phyloP scores from a whole-genome alignment of 1,284 basidiomycete species.

The Boletus mariae region DNA sequence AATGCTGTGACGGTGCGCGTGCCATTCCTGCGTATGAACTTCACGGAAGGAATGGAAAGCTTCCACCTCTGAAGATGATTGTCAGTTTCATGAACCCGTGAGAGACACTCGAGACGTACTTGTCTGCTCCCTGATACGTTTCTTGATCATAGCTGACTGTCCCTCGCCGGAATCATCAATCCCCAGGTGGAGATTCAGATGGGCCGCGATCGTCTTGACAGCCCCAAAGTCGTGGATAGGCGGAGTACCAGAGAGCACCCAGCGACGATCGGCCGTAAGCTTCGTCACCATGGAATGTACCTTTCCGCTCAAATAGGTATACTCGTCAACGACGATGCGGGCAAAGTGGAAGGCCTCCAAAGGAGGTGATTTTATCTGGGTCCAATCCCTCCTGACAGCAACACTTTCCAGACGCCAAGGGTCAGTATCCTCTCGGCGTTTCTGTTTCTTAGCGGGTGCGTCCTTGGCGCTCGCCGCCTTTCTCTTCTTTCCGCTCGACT shows the following conservation, averaged over 20 bases:
- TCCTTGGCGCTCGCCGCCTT: constrained; percentile 45
- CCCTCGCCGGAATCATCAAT: constrained; percentile 88
- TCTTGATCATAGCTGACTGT: constrained; percentile 69
- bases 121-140: constrained; percentile 79
- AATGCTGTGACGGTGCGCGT: constrained; percentile 78
- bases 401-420: constrained; percentile 76
- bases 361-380: constrained; percentile 75
- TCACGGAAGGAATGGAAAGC: constrained; percentile 96
- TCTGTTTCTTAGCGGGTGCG: constrained; percentile 58
- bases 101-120: constrained; percentile 43
- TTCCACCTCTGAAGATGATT: constrained; percentile 65
- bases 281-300: constrained; percentile 76
- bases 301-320: constrained; percentile 87
- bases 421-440: constrained; percentile 63
- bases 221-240: constrained; percentile 90
- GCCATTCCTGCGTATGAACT: constrained; percentile 89
- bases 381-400: constrained; percentile 71
- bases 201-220: constrained; percentile 86
- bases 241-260: constrained; percentile 96
- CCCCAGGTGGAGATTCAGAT: constrained; percentile 84
- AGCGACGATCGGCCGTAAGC: constrained; percentile 76
- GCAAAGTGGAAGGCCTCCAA: constrained; percentile 91
- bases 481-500: constrained; percentile 48
- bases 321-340: constrained; percentile 90
- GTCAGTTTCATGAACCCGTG: constrained; percentile 4